Conservation (phyloP, 495 filamentous ascomycete genomes). For the Trichoderma gamsii region DNA sequence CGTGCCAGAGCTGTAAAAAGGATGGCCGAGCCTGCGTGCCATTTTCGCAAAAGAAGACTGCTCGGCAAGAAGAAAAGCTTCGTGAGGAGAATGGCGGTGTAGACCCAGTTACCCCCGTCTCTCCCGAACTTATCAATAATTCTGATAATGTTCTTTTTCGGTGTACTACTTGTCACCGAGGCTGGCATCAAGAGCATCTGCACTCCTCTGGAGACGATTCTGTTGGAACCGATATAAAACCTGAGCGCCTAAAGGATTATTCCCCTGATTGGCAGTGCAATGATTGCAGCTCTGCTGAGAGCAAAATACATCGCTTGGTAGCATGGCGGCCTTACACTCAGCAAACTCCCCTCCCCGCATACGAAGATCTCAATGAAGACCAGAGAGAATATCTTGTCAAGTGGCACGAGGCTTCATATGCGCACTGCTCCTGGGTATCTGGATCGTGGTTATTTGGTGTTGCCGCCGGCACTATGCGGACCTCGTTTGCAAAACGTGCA, state of each 20-base stretch:
- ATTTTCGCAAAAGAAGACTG: conserved; percentile 60
- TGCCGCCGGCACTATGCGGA: conserved; percentile 55
- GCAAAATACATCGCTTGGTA: conserved; percentile 64
- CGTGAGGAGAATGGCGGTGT: conserved; percentile 68
- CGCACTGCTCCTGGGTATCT: conserved; percentile 73
- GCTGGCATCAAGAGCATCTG: conserved; percentile 77
- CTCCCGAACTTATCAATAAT: conserved; percentile 64
- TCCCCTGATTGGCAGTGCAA: conserved; percentile 65
- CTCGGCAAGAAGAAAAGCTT: conserved; percentile 75
- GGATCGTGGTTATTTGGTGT: conserved; percentile 87
- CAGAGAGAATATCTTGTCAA: conserved; percentile 87
- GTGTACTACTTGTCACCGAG: conserved; percentile 70
- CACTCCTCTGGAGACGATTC: conserved; percentile 40
- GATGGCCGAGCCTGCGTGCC: conserved; percentile 57
- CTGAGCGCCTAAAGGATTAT: conserved; percentile 50
- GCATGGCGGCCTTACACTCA: conserved; percentile 74
- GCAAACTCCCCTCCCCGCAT: conserved; percentile 39
- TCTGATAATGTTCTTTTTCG: conserved; percentile 71
- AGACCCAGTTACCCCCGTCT: conserved; percentile 65
- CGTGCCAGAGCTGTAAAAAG: conserved; percentile 62
- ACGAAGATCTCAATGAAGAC: conserved; percentile 52
- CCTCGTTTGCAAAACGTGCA: conserved; percentile 65
- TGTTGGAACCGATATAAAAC: conserved; percentile 35
- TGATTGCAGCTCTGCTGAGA: conserved; percentile 54
- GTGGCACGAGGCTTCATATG: conserved; percentile 74